Conservation (phyloP, 495 filamentous ascomycete species). For the Peziza echinospora region DNA sequence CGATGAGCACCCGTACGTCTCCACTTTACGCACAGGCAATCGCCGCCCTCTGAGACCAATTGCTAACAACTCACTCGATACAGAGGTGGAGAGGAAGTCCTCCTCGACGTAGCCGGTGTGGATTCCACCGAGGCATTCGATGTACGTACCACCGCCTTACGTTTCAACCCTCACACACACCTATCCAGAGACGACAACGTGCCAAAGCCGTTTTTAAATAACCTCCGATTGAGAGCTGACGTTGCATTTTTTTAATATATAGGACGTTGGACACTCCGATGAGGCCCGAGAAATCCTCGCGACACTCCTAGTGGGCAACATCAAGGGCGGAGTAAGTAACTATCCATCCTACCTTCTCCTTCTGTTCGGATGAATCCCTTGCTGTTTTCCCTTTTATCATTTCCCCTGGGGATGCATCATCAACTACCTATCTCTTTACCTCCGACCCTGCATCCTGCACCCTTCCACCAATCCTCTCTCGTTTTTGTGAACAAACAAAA, state of each 20-base stretch:
- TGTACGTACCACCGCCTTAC: constrained; percentile 2
- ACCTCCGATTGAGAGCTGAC: neutral
- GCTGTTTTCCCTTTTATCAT: too few relatives aligned
- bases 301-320: constrained; percentile 48
- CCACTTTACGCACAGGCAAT: constrained; percentile 1
- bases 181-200: neutral
- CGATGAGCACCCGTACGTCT: constrained; percentile 95
- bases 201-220: neutral
- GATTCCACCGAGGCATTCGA: constrained; percentile 98
- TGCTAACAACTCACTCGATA: neutral
- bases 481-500: too few relatives aligned
- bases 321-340: constrained; percentile 77
- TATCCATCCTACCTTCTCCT: too few relatives aligned
- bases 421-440: too few relatives aligned
- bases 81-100: constrained; percentile 97
- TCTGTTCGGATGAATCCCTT: too few relatives aligned
- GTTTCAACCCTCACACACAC: neutral
- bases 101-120: constrained; percentile 88
- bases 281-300: constrained; percentile 90
- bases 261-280: constrained; percentile 95
- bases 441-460: too few relatives aligned
- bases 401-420: too few relatives aligned
- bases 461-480: too few relatives aligned
- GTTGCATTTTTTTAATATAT: neutral
- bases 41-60: too few relatives aligned